Conservation (phyloP, 2,329 filamentous ascomycete genomes). For the Diaporthe batatas region DNA sequence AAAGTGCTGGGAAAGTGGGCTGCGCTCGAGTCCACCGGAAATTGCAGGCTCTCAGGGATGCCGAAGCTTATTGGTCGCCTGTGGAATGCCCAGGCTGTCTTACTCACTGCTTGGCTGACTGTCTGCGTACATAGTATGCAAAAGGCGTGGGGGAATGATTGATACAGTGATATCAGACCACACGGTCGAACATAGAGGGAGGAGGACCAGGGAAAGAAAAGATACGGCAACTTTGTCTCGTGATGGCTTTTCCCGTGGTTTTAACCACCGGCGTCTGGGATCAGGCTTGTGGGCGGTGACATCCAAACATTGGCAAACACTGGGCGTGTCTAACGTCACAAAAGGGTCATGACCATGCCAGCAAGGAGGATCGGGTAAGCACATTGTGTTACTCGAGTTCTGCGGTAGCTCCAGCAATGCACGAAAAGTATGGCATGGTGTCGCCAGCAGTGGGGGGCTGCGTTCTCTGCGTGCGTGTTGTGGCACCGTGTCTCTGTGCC, state of each 20-base stretch:
- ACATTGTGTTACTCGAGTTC: background rate
- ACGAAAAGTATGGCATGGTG: background rate
- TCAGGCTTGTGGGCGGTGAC: background rate
- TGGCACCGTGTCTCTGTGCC: background rate
- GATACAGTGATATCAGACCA: background rate
- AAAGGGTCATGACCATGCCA: background rate
- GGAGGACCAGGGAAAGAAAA: background rate
- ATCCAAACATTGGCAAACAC: background rate
- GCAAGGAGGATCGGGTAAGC: background rate
- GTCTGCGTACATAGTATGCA: background rate
- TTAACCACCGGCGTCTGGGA: background rate
- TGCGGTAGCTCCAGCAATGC: background rate
- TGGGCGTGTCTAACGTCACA: background rate
- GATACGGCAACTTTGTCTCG: background rate
- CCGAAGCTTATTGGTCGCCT: constrained; percentile 16
- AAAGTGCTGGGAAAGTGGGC: constrained; percentile 28
- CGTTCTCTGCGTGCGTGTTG: background rate
- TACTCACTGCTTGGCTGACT: background rate
- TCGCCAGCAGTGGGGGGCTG: constrained; percentile 11
- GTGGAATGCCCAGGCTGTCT: constrained; percentile 15
- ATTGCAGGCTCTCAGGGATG: constrained; percentile 32
- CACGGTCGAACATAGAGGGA: background rate
- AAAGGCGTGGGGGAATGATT: background rate
- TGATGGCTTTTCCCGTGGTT: background rate
- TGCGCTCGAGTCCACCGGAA: constrained; percentile 21